These are phyloP conservation scores for Pyrus hybrid DNA, from an alignment of 331 rosid genomes.

Conservation along the genomic window DNA sequence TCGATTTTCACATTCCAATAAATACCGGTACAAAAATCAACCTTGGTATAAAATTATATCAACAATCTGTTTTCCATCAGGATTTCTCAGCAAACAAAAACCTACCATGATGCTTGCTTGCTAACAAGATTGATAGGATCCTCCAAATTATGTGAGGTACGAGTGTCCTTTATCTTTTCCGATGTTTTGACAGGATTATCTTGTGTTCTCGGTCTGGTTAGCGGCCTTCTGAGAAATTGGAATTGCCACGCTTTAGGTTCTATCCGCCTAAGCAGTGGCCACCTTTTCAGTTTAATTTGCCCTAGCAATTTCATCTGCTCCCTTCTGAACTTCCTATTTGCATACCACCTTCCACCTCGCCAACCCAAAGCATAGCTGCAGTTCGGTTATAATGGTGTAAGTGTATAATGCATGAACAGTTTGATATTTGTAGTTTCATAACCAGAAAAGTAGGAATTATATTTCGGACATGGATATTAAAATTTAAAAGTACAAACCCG, in stretches of 20 bases:
- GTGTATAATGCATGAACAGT: background rate
- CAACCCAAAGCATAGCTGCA: slow-evolving; percentile 89
- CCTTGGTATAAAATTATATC: background rate
- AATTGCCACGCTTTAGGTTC: slow-evolving; percentile 54
- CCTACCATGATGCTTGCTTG: background rate
- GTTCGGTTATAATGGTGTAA: background rate
- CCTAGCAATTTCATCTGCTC: slow-evolving; percentile 90
- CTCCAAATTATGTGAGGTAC: slow-evolving; percentile 16
- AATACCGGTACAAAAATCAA: background rate
- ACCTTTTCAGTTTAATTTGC: slow-evolving; percentile 56
- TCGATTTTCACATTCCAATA: background rate
- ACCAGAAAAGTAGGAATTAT: background rate
- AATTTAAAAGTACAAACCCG: slow-evolving; percentile 46
- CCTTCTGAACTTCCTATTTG: slow-evolving; percentile 57
- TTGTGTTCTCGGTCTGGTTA: slow-evolving; percentile 27
- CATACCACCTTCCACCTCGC: slow-evolving; percentile 83
- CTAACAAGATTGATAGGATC: slow-evolving; percentile 7
- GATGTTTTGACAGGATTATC: slow-evolving; percentile 35
- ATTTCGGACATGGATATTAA: background rate
- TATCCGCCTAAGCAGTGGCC: slow-evolving; percentile 58
- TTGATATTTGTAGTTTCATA: background rate
- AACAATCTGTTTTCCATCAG: background rate
- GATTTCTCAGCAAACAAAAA: background rate
- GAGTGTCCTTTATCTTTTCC: slow-evolving; percentile 32
- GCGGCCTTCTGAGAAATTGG: slow-evolving; percentile 41